A percentile compares a stretch with the other conserved stretches of the same genome.
phyloP scores from a whole-genome alignment of 495 filamentous ascomycete species.

The Aspergillus incahuasiensis region DNA sequence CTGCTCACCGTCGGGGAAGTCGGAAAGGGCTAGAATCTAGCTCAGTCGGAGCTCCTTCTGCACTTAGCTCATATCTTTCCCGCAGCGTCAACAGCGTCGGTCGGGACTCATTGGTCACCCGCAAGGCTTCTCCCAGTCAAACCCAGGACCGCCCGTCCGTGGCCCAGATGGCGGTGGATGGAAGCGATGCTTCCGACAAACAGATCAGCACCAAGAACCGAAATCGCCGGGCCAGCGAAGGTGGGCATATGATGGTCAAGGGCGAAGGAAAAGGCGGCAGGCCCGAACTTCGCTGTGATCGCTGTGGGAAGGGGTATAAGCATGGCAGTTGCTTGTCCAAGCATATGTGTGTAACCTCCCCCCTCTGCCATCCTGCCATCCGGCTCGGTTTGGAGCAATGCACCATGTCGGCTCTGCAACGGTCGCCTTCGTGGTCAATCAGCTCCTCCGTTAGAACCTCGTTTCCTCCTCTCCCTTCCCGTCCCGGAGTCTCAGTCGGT shows the following conservation, averaged over 20 bases:
- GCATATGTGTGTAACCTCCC: constrained; percentile 89
- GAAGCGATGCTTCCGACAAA: constrained; percentile 33
- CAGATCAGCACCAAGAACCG: constrained; percentile 60
- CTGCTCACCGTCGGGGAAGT: constrained; percentile 39
- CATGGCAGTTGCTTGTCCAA: constrained; percentile 99
- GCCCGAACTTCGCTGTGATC: constrained; percentile 90
- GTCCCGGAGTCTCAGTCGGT: constrained; percentile 24
- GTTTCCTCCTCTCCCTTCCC: constrained; percentile 9
- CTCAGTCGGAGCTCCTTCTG: constrained; percentile 34
- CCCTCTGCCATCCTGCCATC: constrained; percentile 41
- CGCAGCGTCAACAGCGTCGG: constrained; percentile 52
- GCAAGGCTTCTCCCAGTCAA: constrained; percentile 40
- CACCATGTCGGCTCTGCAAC: constrained; percentile 43
- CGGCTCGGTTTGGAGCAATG: constrained; percentile 36
- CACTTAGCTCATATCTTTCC: constrained; percentile 40
- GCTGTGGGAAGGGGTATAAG: constrained; percentile 99
- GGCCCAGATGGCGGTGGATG: constrained; percentile 14
- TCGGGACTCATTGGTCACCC: constrained; percentile 46
- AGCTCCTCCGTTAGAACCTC: constrained; percentile 16
- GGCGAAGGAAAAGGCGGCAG: constrained; percentile 69
- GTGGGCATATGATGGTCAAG: constrained; percentile 70
- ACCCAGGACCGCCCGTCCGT: constrained; percentile 48
- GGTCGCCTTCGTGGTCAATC: constrained; percentile 45
- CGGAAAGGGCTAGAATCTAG: constrained; percentile 45
- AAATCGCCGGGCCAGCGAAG: constrained; percentile 80